These are phyloP conservation scores for Colletotrichum agaves DNA, from an alignment of 2,329 filamentous ascomycete species.

Conservation along the genomic window DNA sequence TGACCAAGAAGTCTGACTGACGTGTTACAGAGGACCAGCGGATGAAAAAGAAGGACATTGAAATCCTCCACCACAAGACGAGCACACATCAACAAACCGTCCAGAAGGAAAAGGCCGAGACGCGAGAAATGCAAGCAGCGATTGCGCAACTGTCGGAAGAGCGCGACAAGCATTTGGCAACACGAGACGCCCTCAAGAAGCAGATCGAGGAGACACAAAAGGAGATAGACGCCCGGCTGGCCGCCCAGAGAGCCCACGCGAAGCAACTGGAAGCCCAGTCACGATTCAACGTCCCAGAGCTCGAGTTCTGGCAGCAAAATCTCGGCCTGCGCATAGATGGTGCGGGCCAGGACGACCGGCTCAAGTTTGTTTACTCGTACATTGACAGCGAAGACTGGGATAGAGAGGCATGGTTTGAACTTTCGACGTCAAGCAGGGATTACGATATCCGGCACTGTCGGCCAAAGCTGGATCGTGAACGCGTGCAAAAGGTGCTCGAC, in stretches of 20 bases:
- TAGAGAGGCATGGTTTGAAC: constrained; percentile 91
- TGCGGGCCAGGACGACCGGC: constrained; percentile 81
- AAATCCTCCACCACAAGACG: constrained; percentile 80
- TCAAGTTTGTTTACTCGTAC: constrained; percentile 92
- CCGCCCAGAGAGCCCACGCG: constrained; percentile 78
- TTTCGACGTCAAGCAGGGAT: constrained; percentile 82
- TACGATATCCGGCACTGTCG: constrained; percentile 85
- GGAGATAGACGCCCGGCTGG: constrained; percentile 74
- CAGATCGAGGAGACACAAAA: constrained; percentile 76
- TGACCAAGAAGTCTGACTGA: background rate
- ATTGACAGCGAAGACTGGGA: constrained; percentile 90
- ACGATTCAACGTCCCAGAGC: constrained; percentile 89
- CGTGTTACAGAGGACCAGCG: constrained; percentile 80
- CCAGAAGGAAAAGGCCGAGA: constrained; percentile 81
- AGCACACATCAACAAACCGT: constrained; percentile 77
- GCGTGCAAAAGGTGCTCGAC: constrained; percentile 80
- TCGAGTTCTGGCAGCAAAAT: constrained; percentile 96
- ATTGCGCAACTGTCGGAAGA: constrained; percentile 69
- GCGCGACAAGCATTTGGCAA: constrained; percentile 68
- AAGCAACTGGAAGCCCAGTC: constrained; percentile 84
- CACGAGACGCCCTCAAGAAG: constrained; percentile 66
- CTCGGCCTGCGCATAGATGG: constrained; percentile 91
- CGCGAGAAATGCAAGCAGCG: constrained; percentile 75
- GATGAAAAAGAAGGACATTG: constrained; percentile 88
- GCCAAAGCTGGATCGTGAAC: constrained; percentile 84